Conservation (phyloP, 148 eudicot genomes). For the Vaccinium corymbosum region DNA sequence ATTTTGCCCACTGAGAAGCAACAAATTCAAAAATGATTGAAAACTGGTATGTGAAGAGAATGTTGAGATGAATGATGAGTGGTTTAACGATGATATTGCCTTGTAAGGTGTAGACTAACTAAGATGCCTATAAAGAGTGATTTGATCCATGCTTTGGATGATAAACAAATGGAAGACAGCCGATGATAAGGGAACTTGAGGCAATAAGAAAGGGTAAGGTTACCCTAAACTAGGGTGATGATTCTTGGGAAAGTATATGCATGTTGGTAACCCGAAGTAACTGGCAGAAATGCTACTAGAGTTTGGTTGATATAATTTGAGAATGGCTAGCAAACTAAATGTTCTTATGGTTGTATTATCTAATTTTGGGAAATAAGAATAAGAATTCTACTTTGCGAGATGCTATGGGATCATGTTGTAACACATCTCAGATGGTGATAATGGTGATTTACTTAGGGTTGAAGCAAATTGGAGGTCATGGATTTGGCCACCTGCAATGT, state of each 20-base stretch:
- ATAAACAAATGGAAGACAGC: neutral
- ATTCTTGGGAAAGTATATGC: neutral
- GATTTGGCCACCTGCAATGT: slow-evolving; percentile 7
- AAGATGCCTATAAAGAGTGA: neutral
- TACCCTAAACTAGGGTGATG: neutral
- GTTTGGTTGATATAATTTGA: neutral
- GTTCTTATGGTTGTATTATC: neutral
- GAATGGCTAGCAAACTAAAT: neutral
- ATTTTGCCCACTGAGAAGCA: neutral
- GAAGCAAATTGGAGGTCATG: neutral
- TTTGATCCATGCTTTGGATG: neutral
- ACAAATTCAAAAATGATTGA: neutral
- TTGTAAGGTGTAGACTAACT: slow-evolving; percentile 1
- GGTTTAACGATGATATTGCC: neutral
- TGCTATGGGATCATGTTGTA: neutral
- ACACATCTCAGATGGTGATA: neutral
- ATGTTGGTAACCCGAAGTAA: neutral
- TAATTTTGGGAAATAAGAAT: neutral
- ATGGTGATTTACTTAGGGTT: neutral
- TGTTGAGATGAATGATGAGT: slow-evolving; percentile 4
- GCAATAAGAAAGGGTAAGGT: neutral
- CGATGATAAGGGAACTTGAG: neutral
- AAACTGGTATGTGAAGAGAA: neutral
- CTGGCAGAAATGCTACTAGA: neutral
- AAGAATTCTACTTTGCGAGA: neutral